Evolutionary conservation across 495 filamentous ascomycete genomes (phyloP).

Genomic region (Endocarpon pusillum): DNA sequence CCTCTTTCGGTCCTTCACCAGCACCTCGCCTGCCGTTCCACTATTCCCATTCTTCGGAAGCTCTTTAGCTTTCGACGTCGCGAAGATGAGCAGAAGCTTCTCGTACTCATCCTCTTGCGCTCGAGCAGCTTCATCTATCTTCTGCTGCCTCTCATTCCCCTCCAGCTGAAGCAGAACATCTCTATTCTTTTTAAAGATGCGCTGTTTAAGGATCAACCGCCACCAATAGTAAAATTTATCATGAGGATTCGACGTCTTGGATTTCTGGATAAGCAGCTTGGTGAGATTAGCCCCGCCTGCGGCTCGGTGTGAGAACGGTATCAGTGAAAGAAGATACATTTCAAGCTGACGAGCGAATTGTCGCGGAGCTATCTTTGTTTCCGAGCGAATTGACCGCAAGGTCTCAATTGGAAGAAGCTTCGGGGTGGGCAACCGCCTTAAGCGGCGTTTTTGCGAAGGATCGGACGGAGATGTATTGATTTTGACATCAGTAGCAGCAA

Average conservation of each 20-base stretch:
- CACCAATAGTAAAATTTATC: slow-evolving; percentile 61
- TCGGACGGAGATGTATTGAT: slow-evolving; percentile 26
- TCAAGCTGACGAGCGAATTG: slow-evolving; percentile 79
- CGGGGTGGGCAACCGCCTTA: slow-evolving; percentile 36
- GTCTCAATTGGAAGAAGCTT: slow-evolving; percentile 42
- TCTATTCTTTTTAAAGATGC: slow-evolving; percentile 61
- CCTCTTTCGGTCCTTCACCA: no score
- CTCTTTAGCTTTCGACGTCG: no score
- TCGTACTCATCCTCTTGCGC: slow-evolving; percentile 75
- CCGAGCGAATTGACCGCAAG: slow-evolving; percentile 41
- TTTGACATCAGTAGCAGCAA: slow-evolving; percentile 26
- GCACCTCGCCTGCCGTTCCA: no score
- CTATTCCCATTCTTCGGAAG: no score
- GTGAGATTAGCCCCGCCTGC: slow-evolving; percentile 32
- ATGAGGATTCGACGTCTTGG: slow-evolving; percentile 31
- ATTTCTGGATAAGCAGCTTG: slow-evolving; percentile 35
- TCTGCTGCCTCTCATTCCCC: slow-evolving; percentile 54
- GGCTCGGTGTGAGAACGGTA: slow-evolving; percentile 45
- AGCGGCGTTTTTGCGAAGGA: slow-evolving; percentile 20
- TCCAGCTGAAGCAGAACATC: slow-evolving; percentile 69
- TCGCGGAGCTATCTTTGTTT: slow-evolving; percentile 64
- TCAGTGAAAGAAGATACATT: slow-evolving; percentile 67
- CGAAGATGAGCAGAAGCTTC: no score
- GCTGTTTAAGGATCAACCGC: slow-evolving; percentile 65
- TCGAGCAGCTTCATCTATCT: slow-evolving; percentile 59